Base-by-base conservation (phyloP, 805 yeast species). In the Millerozyma miso region DNA sequence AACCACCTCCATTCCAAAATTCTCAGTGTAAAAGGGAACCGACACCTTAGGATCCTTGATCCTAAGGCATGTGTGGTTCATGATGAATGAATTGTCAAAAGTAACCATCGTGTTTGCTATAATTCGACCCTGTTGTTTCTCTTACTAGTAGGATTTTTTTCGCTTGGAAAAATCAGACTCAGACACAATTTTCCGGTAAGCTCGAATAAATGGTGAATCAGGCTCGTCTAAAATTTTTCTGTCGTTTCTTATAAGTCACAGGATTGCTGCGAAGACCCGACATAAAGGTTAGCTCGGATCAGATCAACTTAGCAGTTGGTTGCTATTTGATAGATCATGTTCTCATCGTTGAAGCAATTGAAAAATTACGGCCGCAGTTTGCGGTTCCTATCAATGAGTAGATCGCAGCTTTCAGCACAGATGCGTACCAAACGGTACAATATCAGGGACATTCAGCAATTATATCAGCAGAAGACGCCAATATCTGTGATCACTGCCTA, bases 41-140 rank as follows among this genome's bases (percentile, higher is more conserved):
- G 95, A 79, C 15, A 69, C 75, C 56, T 78, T 73, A 29, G 97
- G 91, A 58, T 91, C 88, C 55, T 88, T 82, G 53, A 91, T 80
- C 49, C 97, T 81, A 42, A 91, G 65, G 67, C 89, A 80, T 4
- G 89, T 81, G 59, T 83, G 88, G 69, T 86, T 87, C 50, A 74
- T 69, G 12, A 59, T 39, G 49, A 74, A 70, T 2, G 74, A 61
- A 2, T 50, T 42, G 46, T 73, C 72, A 35, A 63, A 33, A 15
- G 58, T 18, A 4, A 64, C 55, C 71, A 67, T 67, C 35, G 31
- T 34, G 14, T n/a, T 32, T 23, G 29, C 10, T 23, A n/a, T n/a
- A n/a, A n/a, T n/a, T n/a, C n/a, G n/a, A n/a, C n/a, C n/a, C n/a
- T n/a, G n/a, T n/a, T n/a, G n/a, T n/a, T n/a, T n/a, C n/a, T n/a